A percentile compares a stretch with the other conserved stretches of the same genome.
These are phyloP conservation scores for Thraustotheca clavata DNA, from an alignment of 352 stramenopile genomes.

Conservation along the genomic window DNA sequence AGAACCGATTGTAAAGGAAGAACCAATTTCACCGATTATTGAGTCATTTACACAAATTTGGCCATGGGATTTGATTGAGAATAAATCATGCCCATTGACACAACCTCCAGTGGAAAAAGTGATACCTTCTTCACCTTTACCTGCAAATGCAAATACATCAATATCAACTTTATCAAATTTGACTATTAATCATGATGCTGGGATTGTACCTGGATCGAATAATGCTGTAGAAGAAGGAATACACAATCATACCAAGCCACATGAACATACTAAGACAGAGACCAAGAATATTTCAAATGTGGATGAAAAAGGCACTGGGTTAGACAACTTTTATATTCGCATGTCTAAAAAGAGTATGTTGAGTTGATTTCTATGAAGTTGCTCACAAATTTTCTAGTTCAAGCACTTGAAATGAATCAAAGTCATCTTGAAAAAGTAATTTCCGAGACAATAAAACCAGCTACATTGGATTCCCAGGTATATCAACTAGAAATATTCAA, in stretches of 20 bases:
- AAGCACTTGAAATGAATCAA: slow-evolving; percentile 64
- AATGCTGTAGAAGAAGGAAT: neutral
- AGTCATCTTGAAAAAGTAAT: slow-evolving; percentile 42
- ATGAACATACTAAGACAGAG: slow-evolving; percentile 5
- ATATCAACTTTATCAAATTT: neutral
- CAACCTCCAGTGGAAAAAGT: neutral
- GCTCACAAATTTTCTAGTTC: slow-evolving; percentile 31
- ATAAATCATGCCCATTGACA: neutral
- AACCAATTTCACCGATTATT: neutral
- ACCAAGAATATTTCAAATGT: neutral
- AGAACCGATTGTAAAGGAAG: slow-evolving; percentile 17
- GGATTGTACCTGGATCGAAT: no score
- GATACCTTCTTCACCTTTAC: neutral
- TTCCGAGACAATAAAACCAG: slow-evolving; percentile 40
- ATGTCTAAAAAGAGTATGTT: slow-evolving; percentile 77
- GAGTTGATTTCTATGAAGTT: slow-evolving; percentile 14
- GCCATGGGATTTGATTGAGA: neutral
- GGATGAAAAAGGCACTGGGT: slow-evolving; percentile 22
- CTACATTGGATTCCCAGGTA: slow-evolving; percentile 38
- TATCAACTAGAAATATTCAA: neutral
- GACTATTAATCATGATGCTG: neutral
- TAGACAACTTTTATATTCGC: slow-evolving; percentile 81
- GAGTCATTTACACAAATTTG: no score
- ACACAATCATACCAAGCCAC: neutral
- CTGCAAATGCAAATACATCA: neutral